These are phyloP conservation scores for Colletotrichum caudatum DNA, from an alignment of 2,329 filamentous ascomycete genomes.

Conservation along the genomic window DNA sequence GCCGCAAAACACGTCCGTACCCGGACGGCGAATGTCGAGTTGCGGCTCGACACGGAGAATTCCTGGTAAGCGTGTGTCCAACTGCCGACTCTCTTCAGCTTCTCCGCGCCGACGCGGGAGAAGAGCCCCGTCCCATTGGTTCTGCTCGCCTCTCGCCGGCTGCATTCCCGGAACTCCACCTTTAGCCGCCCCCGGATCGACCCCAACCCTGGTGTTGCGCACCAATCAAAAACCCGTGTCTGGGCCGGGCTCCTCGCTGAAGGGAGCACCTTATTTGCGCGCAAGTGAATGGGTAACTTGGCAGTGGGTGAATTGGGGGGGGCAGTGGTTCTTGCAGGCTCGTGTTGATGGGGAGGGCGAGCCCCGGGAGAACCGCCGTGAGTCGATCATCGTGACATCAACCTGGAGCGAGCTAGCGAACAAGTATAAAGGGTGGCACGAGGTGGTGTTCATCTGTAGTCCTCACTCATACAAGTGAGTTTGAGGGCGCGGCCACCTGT, in stretches of 20 bases:
- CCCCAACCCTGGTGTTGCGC: constrained; percentile 26
- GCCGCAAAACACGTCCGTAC: too few species aligned
- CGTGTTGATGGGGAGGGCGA: background rate
- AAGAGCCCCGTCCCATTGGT: background rate
- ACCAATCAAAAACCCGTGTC: constrained; percentile 10
- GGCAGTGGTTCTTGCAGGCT: background rate
- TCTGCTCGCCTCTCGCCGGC: constrained; percentile 11
- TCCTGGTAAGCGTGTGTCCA: background rate
- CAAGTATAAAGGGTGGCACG: background rate
- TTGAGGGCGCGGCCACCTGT: background rate
- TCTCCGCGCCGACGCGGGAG: background rate
- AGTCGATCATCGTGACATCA: background rate
- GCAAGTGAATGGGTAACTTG: constrained; percentile 28
- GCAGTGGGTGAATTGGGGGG: background rate
- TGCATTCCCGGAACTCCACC: constrained; percentile 26
- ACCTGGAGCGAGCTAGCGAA: background rate
- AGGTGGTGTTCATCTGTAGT: too few species aligned
- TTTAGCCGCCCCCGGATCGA: constrained; percentile 33
- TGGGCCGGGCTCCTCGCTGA: constrained; percentile 8
- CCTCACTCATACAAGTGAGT: background rate
- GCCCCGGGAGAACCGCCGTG: background rate
- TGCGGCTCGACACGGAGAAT: background rate
- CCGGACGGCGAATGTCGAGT: too few species aligned
- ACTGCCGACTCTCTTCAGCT: background rate
- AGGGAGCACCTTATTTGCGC: constrained; percentile 31